Evolutionary conservation across 768 basidiomycete species (phyloP).

Genomic region (Cubamyces sp.): DNA sequence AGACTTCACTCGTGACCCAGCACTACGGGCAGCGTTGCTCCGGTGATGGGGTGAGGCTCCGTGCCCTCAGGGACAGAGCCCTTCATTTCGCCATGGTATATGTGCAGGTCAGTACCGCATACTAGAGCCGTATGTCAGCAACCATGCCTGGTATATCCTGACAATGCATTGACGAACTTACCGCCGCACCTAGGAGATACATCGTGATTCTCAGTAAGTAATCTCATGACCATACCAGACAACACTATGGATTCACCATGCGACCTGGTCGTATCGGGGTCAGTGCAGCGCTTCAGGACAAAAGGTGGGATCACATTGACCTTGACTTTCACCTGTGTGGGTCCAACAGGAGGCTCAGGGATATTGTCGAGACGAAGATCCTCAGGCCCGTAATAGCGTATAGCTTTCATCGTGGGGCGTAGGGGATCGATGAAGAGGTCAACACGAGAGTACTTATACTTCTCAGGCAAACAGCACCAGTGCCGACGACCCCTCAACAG

Average conservation of each 20-base stretch:
- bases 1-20: conserved; percentile 48
- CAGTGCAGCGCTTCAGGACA: background rate
- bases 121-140: conserved; percentile 31
- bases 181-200: conserved; percentile 20
- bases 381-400: conserved; percentile 48
- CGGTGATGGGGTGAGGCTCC: conserved; percentile 41
- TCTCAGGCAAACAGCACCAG: no score
- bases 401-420: conserved; percentile 44
- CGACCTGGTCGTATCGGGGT: background rate
- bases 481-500: no score
- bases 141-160: background rate
- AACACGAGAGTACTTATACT: no score
- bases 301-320: conserved; percentile 27
- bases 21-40: conserved; percentile 45
- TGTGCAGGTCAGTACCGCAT: conserved; percentile 53
- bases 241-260: background rate
- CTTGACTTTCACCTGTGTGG: conserved; percentile 49
- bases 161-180: conserved; percentile 5
- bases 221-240: background rate
- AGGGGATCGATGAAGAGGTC: no score
- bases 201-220: background rate
- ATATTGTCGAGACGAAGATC: conserved; percentile 50
- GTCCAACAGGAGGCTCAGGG: conserved; percentile 40
- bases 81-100: conserved; percentile 34
- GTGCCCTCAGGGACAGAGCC: conserved; percentile 36